Conservation (phyloP, 768 basidiomycete species). For the Termitomyces sp. region DNA sequence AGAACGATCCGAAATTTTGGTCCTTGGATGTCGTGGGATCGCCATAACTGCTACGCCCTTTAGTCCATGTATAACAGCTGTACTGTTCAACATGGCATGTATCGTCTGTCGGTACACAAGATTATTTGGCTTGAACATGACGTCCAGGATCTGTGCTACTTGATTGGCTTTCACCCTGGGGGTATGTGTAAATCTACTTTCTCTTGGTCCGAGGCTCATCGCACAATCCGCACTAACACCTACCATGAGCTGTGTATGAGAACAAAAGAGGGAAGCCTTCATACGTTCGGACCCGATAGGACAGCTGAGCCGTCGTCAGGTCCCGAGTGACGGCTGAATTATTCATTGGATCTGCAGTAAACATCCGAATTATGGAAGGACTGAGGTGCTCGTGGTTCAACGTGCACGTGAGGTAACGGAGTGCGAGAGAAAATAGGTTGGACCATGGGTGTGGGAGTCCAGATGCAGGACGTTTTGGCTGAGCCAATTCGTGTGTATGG, state of each 20-base stretch:
- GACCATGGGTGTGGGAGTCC: background rate
- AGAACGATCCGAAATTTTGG: background rate
- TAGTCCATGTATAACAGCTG: too few species aligned
- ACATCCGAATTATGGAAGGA: background rate
- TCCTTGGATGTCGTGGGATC: background rate
- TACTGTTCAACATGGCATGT: background rate
- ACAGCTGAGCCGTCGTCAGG: background rate
- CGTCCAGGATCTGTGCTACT: background rate
- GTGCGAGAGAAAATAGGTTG: background rate
- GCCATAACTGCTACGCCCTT: too few species aligned
- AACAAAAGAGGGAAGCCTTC: background rate
- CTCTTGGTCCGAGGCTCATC: background rate
- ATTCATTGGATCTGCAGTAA: background rate
- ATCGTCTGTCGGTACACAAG: background rate
- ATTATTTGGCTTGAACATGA: too few species aligned
- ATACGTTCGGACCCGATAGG: background rate
- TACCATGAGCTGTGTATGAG: background rate
- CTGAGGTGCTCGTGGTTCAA: background rate
- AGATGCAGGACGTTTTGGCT: too few species aligned
- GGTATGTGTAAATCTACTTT: background rate
- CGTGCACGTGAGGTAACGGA: background rate
- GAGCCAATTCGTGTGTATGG: background rate
- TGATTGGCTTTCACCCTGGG: background rate
- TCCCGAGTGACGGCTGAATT: too few species aligned
- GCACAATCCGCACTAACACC: background rate